A percentile compares a stretch with the other conserved stretches of the same genome.
Conservation (phyloP, 2,329 filamentous ascomycete genomes). For the Trichoderma semiorbis region DNA sequence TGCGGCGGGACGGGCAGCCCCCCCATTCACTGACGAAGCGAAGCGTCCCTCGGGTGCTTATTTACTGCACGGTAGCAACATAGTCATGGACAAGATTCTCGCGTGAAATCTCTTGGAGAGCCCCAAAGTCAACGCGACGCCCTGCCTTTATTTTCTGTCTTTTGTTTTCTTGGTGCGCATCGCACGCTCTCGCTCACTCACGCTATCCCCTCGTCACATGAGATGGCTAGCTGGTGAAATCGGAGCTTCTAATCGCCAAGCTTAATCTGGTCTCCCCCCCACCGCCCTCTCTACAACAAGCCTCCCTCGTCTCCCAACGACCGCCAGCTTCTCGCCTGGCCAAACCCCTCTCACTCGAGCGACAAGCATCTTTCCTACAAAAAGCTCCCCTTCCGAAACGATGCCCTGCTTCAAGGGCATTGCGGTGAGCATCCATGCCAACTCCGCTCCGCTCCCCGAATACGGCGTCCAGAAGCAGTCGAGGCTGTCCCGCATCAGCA, state of each 20-base stretch:
- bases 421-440: conserved; percentile 91
- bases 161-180: neutral
- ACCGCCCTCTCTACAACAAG: conserved; percentile 13
- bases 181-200: neutral
- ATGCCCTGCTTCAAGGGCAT: conserved; percentile 99
- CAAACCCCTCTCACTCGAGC: neutral
- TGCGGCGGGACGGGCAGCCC: conserved; percentile 14
- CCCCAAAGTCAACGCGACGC: neutral
- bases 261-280: conserved; percentile 16
- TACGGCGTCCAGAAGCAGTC: conserved; percentile 94
- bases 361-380: neutral
- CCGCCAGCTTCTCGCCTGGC: conserved; percentile 14
- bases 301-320: conserved; percentile 15
- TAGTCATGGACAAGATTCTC: neutral
- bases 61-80: conserved; percentile 5
- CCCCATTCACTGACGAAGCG: conserved; percentile 11
- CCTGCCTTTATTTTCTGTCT: neutral
- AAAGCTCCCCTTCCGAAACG: conserved; percentile 31
- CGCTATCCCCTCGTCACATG: conserved; percentile 14
- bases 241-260: conserved; percentile 19
- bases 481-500: conserved; percentile 86
- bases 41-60: conserved; percentile 15
- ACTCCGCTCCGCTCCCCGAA: conserved; percentile 78
- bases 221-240: conserved; percentile 25
- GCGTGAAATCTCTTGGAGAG: conserved; percentile 4